A percentile compares a stretch with the other conserved stretches of the same genome.
phyloP scores from a whole-genome alignment of 2,329 filamentous ascomycete genomes.

The Chrysoporthe cubensis region DNA sequence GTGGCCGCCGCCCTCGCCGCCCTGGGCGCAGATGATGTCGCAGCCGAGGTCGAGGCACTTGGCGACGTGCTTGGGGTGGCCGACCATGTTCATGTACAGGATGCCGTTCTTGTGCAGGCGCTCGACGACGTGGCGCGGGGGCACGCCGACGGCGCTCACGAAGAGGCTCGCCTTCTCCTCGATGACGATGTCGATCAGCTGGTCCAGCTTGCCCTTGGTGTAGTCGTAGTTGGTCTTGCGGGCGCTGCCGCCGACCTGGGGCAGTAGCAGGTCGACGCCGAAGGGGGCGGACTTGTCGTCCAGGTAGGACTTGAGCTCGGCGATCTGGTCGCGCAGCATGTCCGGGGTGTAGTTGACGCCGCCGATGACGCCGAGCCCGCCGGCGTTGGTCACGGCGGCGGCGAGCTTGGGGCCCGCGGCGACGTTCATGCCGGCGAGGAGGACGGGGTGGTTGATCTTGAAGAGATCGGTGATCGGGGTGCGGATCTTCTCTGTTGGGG shows the following conservation, averaged over 20 bases:
- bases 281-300: slow-evolving; percentile 93
- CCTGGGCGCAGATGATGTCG: slow-evolving; percentile 98
- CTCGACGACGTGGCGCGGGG: slow-evolving; percentile 86
- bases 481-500: slow-evolving; percentile 74
- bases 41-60: slow-evolving; percentile 92
- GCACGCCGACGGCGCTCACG: slow-evolving; percentile 94
- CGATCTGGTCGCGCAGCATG: slow-evolving; percentile 94
- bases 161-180: slow-evolving; percentile 89
- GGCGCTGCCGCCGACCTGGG: slow-evolving; percentile 91
- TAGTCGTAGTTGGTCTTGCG: slow-evolving; percentile 99
- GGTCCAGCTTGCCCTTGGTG: slow-evolving; percentile 96
- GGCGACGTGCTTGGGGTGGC: slow-evolving; percentile 97
- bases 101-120: slow-evolving; percentile 85
- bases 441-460: slow-evolving; percentile 94
- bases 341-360: slow-evolving; percentile 95
- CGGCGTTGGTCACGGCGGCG: slow-evolving; percentile 95
- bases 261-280: slow-evolving; percentile 89
- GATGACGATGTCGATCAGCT: slow-evolving; percentile 90
- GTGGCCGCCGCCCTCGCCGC: slow-evolving; percentile 95
- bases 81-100: slow-evolving; percentile 99
- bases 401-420: slow-evolving; percentile 95
- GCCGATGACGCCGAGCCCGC: slow-evolving; percentile 94
- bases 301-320: slow-evolving; percentile 87
- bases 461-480: slow-evolving; percentile 94
- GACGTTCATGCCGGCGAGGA: slow-evolving; percentile 99